Evolutionary conservation across 306 rosid genomes (phyloP), one percentile per base, ranked within the genome.

Genomic region (Sesbania bispinosa): DNA sequence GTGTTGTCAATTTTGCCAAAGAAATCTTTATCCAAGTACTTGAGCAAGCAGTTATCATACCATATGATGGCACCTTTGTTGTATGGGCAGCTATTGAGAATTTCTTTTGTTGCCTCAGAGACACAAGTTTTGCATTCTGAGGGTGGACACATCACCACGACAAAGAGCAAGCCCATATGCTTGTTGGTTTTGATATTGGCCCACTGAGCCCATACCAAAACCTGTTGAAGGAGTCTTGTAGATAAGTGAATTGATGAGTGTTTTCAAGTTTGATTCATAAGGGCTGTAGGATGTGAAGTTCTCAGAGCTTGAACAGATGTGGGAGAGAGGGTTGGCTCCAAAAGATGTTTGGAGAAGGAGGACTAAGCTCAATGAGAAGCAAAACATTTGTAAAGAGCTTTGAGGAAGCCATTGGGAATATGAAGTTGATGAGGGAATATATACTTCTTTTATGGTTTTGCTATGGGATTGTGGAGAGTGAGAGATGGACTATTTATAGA

Each of bases 231-330:
- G 70, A 8, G 77, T 80, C 33, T 64, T 67, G 77, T 62, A 68
- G 16, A 30, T 36, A 0, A 80, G 73, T 2, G 61, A 42, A 23
- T 33, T 42, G 27, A 58, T 64, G 15, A 73, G 59, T 0, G 0
- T 14, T 73, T 75, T 67, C 38, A 53, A 39, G 46, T 76, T 71
- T 14, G 64, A 57, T 13, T 71, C 69, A 3, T 24, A 83, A 0
- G 74, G 70, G 3, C 69, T 60, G 20, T 75, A 6, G 39, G 85
- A 15, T 20, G 96, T 83, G 84, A 54, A 85, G 69, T 84, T 80
- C 35, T 82, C 58, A 2, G 62, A 52, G 74, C 16, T 72, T 18
- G 83, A 83, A 50, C 96, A 89, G 4, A 67, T 24, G 23, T 83
- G 76, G 55, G 29, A 21, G 15, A 89, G 88, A 41, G 83, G 80